phyloP scores from a whole-genome alignment of 805 yeast species.

The Tetrapisispora fleetii region DNA sequence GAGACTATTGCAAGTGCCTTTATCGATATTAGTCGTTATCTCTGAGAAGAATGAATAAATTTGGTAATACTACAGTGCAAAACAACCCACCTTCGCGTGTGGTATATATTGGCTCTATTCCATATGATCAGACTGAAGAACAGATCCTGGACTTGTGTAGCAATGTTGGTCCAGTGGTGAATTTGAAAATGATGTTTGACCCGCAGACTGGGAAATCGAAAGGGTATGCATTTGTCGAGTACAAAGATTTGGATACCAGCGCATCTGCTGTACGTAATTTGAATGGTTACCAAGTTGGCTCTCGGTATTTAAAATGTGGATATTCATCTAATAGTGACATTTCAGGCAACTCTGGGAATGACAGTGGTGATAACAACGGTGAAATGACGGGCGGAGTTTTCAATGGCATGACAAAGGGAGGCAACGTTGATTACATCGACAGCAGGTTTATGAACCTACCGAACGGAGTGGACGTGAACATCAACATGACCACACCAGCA shows the following conservation, averaged over 20 bases:
- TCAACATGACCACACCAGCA: slow-evolving; percentile 31
- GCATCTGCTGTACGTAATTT: slow-evolving; percentile 84
- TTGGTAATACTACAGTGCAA: slow-evolving; percentile 7
- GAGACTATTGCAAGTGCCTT: too few relatives aligned
- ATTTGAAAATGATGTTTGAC: slow-evolving; percentile 70
- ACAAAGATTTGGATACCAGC: slow-evolving; percentile 75
- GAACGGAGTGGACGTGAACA: slow-evolving; percentile 37
- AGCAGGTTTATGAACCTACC: slow-evolving; percentile 42
- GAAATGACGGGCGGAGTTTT: neutral
- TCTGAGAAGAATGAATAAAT: neutral
- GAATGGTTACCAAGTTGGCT: slow-evolving; percentile 68
- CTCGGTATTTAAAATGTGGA: slow-evolving; percentile 63
- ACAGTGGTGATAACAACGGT: neutral
- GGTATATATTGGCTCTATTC: slow-evolving; percentile 78
- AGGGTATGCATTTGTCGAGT: slow-evolving; percentile 84
- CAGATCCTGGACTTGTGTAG: slow-evolving; percentile 79
- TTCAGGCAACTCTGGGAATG: slow-evolving; percentile 2
- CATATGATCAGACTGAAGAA: slow-evolving; percentile 89
- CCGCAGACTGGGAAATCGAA: slow-evolving; percentile 82
- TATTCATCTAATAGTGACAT: slow-evolving; percentile 47
- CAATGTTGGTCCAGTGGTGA: slow-evolving; percentile 81
- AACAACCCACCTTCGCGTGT: slow-evolving; percentile 19
- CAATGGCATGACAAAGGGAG: neutral
- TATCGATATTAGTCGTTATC: too few relatives aligned
- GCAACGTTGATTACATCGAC: slow-evolving; percentile 3